Conservation (phyloP, 2,329 filamentous ascomycete genomes). For the Dichotomopilus funicola region DNA sequence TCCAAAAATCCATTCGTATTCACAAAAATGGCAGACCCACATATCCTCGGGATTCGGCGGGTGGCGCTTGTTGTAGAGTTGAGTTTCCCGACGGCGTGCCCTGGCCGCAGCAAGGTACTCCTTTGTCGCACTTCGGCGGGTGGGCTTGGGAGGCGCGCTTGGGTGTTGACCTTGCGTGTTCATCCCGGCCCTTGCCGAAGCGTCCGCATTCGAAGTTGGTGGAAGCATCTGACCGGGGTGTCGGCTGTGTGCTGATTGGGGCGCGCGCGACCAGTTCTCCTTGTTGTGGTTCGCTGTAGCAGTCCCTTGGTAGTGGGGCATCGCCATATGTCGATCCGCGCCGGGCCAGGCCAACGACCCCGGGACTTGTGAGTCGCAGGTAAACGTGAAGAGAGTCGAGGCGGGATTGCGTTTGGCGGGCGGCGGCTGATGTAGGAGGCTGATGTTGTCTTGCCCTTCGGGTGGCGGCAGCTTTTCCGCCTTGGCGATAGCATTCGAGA, state of each 20-base stretch:
- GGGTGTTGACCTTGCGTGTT: slow-evolving; percentile 9
- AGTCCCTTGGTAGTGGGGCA: slow-evolving; percentile 9
- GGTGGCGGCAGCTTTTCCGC: slow-evolving; percentile 63
- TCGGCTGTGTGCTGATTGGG: slow-evolving; percentile 16
- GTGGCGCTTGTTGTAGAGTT: slow-evolving; percentile 68
- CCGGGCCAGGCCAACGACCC: slow-evolving; percentile 72
- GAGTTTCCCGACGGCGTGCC: slow-evolving; percentile 69
- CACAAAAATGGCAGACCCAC: slow-evolving; percentile 97
- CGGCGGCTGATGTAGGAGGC: slow-evolving; percentile 64
- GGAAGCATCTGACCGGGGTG: slow-evolving; percentile 11
- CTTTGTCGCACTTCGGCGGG: slow-evolving; percentile 59
- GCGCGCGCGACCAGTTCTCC: slow-evolving; percentile 15
- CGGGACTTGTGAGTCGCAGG: slow-evolving; percentile 82
- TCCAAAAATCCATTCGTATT: slow-evolving; percentile 96
- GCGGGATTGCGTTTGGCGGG: slow-evolving; percentile 56
- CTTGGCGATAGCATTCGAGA: slow-evolving; percentile 85
- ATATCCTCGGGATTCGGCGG: slow-evolving; percentile 65
- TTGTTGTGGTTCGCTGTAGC: slow-evolving; percentile 8
- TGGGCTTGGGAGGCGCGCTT: slow-evolving; percentile 43
- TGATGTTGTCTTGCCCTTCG: slow-evolving; percentile 70
- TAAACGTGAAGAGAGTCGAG: slow-evolving; percentile 92
- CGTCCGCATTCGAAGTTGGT: slow-evolving; percentile 9
- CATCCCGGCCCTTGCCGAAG: neutral
- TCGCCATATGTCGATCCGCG: slow-evolving; percentile 29
- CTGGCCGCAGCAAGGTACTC: slow-evolving; percentile 70